Evolutionary conservation across 352 stramenopile species (phyloP), one percentile per base, ranked within the genome.

Genomic region (Phytophthora agathidicida): DNA sequence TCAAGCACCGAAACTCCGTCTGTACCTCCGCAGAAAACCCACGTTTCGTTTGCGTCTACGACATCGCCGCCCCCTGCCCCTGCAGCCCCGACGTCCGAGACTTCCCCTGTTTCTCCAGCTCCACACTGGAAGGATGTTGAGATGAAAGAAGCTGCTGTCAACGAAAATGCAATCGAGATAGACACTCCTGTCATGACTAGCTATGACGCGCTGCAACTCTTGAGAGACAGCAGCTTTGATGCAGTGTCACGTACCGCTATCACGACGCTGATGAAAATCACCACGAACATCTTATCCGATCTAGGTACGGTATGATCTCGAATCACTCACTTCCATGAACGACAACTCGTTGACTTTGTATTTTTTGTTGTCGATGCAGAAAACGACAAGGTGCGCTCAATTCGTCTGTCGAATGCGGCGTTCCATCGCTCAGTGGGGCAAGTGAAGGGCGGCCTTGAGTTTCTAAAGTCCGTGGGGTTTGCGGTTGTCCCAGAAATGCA

Each of bases 261-360:
- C 23, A 66, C 61, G 28, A 94, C 83, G 16, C 55, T 96, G 27
- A 86, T 94, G 79, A 95, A 92, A 66, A 93, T 96, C 48, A 62
- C 95, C 39, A 80, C 83, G 9, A 96, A 95, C 48, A 69, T 96
- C 19, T 60, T 96, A 17, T 95, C 86, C 7, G 68, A 91, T 43
- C 81, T 77, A 75, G 85, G 87, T 94, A 71, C 31, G 22, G n/a
- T n/a, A 58, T 42, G 16, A 16, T 22, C 24, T 39, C 16, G 22
- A 13, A 42, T 4, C 31, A 7, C 9, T 36, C 26, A 38, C 7
- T 16, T 39, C n/a, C n/a, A n/a, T n/a, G n/a, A 44, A 24, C 31
- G 5, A 14, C 7, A 17, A 31, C 8, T 51, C 13, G 27, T 27
- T 10, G 6, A 11, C 23, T 17, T 7, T 39, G 39, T 48, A 35